These are phyloP conservation scores for Nannochloropsis gaditana DNA, from an alignment of 108 stramenopile species.

Conservation along the genomic window DNA sequence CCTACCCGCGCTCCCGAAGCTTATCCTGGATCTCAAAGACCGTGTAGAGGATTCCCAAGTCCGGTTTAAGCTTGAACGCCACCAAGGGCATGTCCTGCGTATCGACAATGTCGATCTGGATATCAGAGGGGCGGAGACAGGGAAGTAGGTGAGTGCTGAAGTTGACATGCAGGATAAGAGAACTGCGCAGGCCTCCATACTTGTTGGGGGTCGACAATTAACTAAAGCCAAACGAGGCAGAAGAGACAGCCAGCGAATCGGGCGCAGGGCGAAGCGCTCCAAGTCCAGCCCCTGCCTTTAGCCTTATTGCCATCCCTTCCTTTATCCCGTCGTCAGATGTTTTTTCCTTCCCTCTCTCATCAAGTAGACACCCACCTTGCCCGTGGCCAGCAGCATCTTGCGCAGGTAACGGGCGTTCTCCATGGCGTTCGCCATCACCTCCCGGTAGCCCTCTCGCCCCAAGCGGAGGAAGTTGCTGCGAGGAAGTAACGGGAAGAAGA, in stretches of 20 bases:
- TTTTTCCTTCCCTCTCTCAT: background rate
- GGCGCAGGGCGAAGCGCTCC: no score
- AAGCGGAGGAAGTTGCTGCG: constrained; percentile 34
- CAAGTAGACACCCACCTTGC: background rate
- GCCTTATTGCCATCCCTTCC: background rate
- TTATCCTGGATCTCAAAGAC: constrained; percentile 36
- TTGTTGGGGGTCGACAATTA: no score
- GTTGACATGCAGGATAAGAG: no score
- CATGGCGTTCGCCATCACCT: constrained; percentile 37
- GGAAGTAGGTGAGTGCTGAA: no score
- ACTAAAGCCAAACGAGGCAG: no score
- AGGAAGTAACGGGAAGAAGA: background rate
- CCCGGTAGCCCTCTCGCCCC: constrained; percentile 31
- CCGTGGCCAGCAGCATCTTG: constrained; percentile 33
- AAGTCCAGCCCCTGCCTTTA: background rate
- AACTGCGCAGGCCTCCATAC: no score
- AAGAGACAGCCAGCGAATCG: no score
- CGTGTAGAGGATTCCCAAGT: constrained; percentile 23
- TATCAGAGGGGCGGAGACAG: no score
- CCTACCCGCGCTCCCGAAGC: constrained; percentile 27
- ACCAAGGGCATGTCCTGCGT: constrained; percentile 35
- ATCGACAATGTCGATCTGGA: constrained; percentile 26
- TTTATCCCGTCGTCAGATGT: background rate
- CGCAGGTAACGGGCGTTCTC: constrained; percentile 30
- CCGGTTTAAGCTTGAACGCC: constrained; percentile 24